These are phyloP conservation scores for Cephaloascus albidus DNA, from an alignment of 805 yeast genomes.

Conservation along the genomic window DNA sequence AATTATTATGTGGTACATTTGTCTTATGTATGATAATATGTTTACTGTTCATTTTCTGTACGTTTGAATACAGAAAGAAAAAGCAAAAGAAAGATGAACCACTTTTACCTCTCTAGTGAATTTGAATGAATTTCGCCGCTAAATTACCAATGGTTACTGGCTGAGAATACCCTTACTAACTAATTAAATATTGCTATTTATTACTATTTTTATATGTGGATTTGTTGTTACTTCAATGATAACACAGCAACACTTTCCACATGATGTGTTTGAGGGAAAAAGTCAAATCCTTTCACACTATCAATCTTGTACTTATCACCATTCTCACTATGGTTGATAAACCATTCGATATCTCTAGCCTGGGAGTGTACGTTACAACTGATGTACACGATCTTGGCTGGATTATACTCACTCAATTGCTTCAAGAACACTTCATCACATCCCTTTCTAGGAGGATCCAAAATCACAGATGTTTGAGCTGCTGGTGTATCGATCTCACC, in stretches of 20 bases:
- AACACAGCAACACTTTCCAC: conserved; percentile 47
- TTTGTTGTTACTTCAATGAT: conserved; percentile 6
- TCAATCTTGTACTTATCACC: conserved; percentile 10
- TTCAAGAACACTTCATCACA: conserved; percentile 21
- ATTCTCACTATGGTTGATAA: conserved; percentile 13
- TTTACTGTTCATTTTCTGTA: too few relatives aligned
- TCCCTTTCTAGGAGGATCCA: conserved; percentile 38
- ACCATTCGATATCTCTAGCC: conserved; percentile 28
- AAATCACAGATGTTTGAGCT: conserved; percentile 22
- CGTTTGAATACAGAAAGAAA: too few relatives aligned
- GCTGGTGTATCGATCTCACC: conserved; percentile 68
- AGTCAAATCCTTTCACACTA: conserved; percentile 29
- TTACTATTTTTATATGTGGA: conserved; percentile 1
- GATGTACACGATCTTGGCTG: conserved; percentile 26
- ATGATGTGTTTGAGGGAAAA: conserved; percentile 50
- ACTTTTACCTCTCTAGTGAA: too few relatives aligned
- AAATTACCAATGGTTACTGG: too few relatives aligned
- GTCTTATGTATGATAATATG: too few relatives aligned
- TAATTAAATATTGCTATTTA: too few relatives aligned
- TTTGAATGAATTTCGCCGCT: too few relatives aligned
- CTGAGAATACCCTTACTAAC: too few relatives aligned
- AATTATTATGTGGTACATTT: too few relatives aligned
- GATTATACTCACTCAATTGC: conserved; percentile 26
- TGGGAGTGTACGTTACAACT: conserved; percentile 38
- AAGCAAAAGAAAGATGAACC: too few relatives aligned